These are phyloP conservation scores for Trifolium pratense DNA, from an alignment of 306 rosid genomes.

Conservation along the genomic window DNA sequence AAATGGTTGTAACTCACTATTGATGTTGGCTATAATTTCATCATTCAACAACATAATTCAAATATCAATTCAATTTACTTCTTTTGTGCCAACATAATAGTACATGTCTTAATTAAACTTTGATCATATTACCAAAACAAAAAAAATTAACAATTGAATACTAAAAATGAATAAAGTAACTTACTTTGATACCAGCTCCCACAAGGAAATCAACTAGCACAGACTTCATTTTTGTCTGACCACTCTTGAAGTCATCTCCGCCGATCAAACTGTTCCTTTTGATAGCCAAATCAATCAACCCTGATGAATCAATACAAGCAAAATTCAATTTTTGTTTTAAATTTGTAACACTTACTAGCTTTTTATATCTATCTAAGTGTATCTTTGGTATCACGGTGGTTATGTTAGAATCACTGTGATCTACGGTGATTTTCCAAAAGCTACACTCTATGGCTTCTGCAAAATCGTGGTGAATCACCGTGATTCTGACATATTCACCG, in stretches of 20 bases:
- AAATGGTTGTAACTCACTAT: conserved; percentile 98
- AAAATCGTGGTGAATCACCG: too few relatives aligned
- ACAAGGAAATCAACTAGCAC: conserved; percentile 98
- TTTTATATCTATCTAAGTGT: too few relatives aligned
- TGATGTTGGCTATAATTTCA: conserved; percentile 79
- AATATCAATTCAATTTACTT: not conserved
- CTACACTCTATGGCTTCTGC: too few relatives aligned
- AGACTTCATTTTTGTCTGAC: conserved; percentile 97
- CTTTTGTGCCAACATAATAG: not conserved
- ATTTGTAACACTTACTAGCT: not conserved
- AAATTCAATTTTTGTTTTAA: not conserved
- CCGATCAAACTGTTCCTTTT: conserved; percentile 84
- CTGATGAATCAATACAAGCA: conserved; percentile 45
- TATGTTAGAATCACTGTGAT: too few relatives aligned
- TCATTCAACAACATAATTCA: not conserved
- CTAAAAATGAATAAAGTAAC: not conserved
- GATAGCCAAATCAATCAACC: conserved; percentile 86
- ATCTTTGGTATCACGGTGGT: too few relatives aligned
- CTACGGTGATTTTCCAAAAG: too few relatives aligned
- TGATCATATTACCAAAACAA: not conserved
- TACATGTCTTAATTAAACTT: not conserved
- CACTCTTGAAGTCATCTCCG: conserved; percentile 99
- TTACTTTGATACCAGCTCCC: conserved; percentile 97
- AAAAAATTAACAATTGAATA: not conserved
- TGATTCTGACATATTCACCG: too few relatives aligned